Base-by-base conservation (phyloP, 2,329 filamentous ascomycete genomes). In the Dendryphion nanum region DNA sequence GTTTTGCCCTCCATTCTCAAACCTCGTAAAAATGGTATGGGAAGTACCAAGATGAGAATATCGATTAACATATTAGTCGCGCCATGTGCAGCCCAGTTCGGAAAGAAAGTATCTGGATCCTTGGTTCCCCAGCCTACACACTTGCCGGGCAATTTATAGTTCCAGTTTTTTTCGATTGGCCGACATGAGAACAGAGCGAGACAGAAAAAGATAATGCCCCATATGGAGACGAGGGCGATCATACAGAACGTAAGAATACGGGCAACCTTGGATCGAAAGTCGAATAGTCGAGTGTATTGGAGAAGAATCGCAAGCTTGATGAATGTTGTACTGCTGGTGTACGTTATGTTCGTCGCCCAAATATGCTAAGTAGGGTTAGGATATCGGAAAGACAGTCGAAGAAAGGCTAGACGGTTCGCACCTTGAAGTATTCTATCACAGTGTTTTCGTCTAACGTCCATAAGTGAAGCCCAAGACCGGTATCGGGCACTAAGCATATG, bases 291-390 rank as follows among this genome's bases (percentile, higher is more conserved):
- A 13, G 59, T 52, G 29, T 65, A 67, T 37, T 67, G 64, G 26
- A 63, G 49, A 3, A 67, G 51, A 15, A 67, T 60, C 2, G 64
- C 50, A 14, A 67, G 48, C 33, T 67, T 67, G 42, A 67, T 64
- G 10, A 64, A 56, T 3, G 59, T 52, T 1, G 64, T 55, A 15
- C 55, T 59, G 5, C 47, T 42, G 30, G 51, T 47, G 42, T 67
- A 67, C 3, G 51, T 45, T 6, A 47, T 31, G 23, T 64, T 66
- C 16, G 55, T 55, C 2, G 50, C 33, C 42, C 56, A 66, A 7
- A 66, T 47, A 31, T 57, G 50, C 58, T 66, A 15, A 19, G n/a
- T 8, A 3, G 12, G 5, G 30, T 40, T 17, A 44, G 29, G 14
- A 12, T n/a, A 10, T 15, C 4, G 19, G 12, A 18, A 8, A 19